Evolutionary conservation across 148 eudicot species (phyloP).

Genomic region (Cornus kousa): DNA sequence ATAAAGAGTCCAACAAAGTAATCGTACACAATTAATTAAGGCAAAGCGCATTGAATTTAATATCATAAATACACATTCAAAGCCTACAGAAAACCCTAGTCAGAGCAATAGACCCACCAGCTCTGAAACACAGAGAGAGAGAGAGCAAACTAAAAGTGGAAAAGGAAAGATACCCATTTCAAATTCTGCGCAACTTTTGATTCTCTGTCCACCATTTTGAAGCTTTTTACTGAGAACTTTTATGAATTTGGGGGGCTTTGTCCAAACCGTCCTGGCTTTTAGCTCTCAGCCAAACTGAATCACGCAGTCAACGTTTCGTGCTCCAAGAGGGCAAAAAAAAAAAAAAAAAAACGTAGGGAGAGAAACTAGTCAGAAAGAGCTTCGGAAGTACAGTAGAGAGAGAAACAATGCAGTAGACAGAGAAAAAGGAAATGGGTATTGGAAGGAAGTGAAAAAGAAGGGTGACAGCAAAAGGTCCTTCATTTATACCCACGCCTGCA

Average conservation of each 20-base stretch:
- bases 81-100: constrained; percentile 51
- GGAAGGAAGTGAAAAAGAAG: constrained; percentile 20
- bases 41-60: constrained; percentile 52
- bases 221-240: constrained; percentile 41
- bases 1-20: constrained; percentile 31
- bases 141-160: constrained; percentile 23
- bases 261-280: constrained; percentile 18
- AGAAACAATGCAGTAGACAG: constrained; percentile 13
- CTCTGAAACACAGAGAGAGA: constrained; percentile 25
- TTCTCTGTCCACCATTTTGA: constrained; percentile 39
- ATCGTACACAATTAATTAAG: constrained; percentile 44
- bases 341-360: constrained; percentile 20
- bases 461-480: constrained; percentile 40
- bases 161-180: constrained; percentile 67
- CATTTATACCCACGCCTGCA: constrained; percentile 81
- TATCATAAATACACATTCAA: constrained; percentile 48
- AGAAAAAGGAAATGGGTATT: constrained; percentile 20
- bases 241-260: constrained; percentile 32
- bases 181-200: constrained; percentile 57
- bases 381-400: constrained; percentile 9
- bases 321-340: not conserved
- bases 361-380: constrained; percentile 26
- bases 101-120: constrained; percentile 22
- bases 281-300: not conserved
- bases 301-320: constrained; percentile 6